Evolutionary conservation across 495 filamentous ascomycete genomes (phyloP).

Genomic region (Penicillium pulvis): DNA sequence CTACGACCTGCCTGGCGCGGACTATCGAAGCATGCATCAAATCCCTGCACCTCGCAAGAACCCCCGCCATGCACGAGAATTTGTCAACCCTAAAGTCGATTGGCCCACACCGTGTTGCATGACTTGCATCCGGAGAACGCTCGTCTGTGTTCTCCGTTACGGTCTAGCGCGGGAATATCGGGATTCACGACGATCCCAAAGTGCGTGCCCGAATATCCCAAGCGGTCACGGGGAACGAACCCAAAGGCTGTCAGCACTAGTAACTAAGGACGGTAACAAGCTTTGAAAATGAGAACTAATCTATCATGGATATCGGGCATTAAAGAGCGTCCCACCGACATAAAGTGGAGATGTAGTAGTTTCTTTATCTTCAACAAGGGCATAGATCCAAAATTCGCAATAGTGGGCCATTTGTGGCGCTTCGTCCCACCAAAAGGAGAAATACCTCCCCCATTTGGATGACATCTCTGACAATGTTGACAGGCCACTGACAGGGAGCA

Average conservation of each 20-base stretch:
- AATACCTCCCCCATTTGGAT: neutral
- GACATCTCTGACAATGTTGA: neutral
- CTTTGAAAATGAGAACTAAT: neutral
- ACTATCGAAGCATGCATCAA: neutral
- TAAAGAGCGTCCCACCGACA: neutral
- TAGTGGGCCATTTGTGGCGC: neutral
- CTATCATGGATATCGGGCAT: neutral
- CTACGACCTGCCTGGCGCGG: neutral
- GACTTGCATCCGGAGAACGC: conserved; percentile 25
- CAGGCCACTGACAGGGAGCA: neutral
- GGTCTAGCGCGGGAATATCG: neutral
- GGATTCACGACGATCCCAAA: neutral
- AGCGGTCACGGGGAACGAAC: no score
- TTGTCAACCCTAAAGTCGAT: conserved; percentile 17
- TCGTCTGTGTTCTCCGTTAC: conserved; percentile 24
- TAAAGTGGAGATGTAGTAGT: neutral
- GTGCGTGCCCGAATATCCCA: neutral
- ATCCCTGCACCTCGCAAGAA: conserved; percentile 1
- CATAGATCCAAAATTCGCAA: neutral
- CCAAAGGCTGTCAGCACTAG: neutral
- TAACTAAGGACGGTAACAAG: neutral
- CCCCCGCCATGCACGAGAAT: conserved; percentile 20
- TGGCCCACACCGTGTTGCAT: conserved; percentile 17
- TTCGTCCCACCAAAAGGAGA: neutral
- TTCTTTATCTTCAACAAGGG: neutral